These are phyloP conservation scores for Posidonia australis DNA, from an alignment of 106 monocot species.

Conservation along the genomic window DNA sequence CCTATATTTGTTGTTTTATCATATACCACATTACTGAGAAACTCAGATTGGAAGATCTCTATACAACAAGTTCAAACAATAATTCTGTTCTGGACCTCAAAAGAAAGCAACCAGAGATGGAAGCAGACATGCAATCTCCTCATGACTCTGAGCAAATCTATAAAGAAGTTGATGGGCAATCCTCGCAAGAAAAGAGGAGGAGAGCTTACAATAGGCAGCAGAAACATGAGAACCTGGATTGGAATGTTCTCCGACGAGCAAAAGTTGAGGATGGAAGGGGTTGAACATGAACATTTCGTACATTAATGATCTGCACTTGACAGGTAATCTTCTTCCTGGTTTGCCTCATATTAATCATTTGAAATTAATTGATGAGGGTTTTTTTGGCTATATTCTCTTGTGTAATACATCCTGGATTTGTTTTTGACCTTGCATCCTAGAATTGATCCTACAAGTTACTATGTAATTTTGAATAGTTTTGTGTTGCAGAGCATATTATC, in stretches of 20 bases:
- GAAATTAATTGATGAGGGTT: too few species aligned
- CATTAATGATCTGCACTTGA: background rate
- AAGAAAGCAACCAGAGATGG: slow-evolving; percentile 38
- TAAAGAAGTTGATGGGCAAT: slow-evolving; percentile 10
- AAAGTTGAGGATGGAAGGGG: slow-evolving; percentile 8
- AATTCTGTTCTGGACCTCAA: slow-evolving; percentile 28
- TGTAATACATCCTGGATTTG: too few species aligned
- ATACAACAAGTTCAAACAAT: background rate
- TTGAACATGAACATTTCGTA: background rate
- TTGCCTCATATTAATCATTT: too few species aligned
- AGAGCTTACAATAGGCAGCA: slow-evolving; percentile 3
- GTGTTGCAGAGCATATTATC: too few species aligned
- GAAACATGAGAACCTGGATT: slow-evolving; percentile 16
- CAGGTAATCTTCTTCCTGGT: too few species aligned
- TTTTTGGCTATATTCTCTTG: too few species aligned
- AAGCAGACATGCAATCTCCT: slow-evolving; percentile 13
- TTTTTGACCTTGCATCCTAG: too few species aligned
- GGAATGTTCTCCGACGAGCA: slow-evolving; percentile 14
- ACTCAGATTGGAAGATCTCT: background rate
- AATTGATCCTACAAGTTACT: too few species aligned
- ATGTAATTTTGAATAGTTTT: too few species aligned
- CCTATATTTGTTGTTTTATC: background rate
- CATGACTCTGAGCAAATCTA: slow-evolving; percentile 9
- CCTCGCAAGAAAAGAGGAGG: slow-evolving; percentile 11
- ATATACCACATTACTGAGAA: background rate